These are phyloP conservation scores for Raphanus sativus DNA, from an alignment of 345 rosid species.

Conservation along the genomic window DNA sequence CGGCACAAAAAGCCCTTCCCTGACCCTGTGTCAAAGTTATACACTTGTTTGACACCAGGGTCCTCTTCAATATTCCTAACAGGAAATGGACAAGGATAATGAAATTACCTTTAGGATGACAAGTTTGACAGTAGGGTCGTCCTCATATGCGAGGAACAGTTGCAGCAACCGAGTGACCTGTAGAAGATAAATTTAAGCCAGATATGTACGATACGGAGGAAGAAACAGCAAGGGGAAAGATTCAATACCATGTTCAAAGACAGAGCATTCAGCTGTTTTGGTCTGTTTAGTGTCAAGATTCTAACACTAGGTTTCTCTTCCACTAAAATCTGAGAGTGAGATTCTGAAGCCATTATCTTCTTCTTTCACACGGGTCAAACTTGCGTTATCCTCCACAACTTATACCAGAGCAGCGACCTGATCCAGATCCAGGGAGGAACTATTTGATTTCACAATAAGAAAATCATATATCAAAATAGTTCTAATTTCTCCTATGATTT, in stretches of 20 bases:
- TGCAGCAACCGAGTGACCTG: neutral
- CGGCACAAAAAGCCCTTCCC: slow-evolving; percentile 83
- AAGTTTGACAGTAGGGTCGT: slow-evolving; percentile 12
- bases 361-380: neutral
- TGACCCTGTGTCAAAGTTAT: slow-evolving; percentile 48
- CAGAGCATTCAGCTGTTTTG: neutral
- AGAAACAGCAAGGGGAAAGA: neutral
- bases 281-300: neutral
- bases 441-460: neutral
- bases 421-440: neutral
- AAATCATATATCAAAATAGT: neutral
- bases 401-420: neutral
- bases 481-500: neutral
- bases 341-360: neutral
- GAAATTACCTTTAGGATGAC: slow-evolving; percentile 64
- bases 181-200: neutral
- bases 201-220: neutral
- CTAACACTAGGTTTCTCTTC: neutral
- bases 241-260: neutral
- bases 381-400: neutral
- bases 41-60: neutral
- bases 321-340: neutral
- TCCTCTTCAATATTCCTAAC: neutral
- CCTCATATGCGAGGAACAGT: neutral
- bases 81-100: neutral